These are phyloP conservation scores for Phytophthora constricta DNA, from an alignment of 352 stramenopile species.

Conservation along the genomic window DNA sequence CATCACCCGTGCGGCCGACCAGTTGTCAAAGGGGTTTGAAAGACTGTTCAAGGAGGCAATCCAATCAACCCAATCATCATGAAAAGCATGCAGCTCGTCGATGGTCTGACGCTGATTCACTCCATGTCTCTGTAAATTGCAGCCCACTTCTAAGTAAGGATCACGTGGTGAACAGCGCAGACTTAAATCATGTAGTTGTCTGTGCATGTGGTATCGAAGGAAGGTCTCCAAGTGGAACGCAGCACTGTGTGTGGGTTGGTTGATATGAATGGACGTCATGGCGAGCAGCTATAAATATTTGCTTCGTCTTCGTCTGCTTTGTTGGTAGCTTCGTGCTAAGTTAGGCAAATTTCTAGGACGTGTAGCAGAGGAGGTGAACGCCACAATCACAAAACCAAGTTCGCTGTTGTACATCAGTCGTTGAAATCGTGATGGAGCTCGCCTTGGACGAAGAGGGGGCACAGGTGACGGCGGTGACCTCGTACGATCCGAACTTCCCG, in stretches of 20 bases:
- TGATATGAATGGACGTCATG: slow-evolving; percentile 29
- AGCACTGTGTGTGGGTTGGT: slow-evolving; percentile 2
- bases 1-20: slow-evolving; percentile 74
- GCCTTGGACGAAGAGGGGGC: slow-evolving; percentile 83
- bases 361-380: not conserved
- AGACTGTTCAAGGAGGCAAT: slow-evolving; percentile 58
- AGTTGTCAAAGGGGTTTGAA: slow-evolving; percentile 72
- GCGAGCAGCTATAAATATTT: slow-evolving; percentile 26
- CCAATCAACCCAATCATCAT: slow-evolving; percentile 34
- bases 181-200: not conserved
- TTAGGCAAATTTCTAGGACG: slow-evolving; percentile 20
- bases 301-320: slow-evolving; percentile 21
- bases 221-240: not conserved
- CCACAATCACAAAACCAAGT: slow-evolving; percentile 10
- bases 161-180: not conserved
- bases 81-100: slow-evolving; percentile 10
- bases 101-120: not conserved
- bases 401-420: slow-evolving; percentile 3
- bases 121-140: not conserved
- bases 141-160: no score
- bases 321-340: slow-evolving; percentile 28
- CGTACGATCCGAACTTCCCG: slow-evolving; percentile 72
- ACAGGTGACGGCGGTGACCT: slow-evolving; percentile 82
- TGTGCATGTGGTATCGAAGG: not conserved
- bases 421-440: slow-evolving; percentile 63